A percentile compares a stretch with the other conserved stretches of the same genome.
Evolutionary conservation across 2,329 filamentous ascomycete species (phyloP).

Genomic region (Allantophomopsis lycopodina): DNA sequence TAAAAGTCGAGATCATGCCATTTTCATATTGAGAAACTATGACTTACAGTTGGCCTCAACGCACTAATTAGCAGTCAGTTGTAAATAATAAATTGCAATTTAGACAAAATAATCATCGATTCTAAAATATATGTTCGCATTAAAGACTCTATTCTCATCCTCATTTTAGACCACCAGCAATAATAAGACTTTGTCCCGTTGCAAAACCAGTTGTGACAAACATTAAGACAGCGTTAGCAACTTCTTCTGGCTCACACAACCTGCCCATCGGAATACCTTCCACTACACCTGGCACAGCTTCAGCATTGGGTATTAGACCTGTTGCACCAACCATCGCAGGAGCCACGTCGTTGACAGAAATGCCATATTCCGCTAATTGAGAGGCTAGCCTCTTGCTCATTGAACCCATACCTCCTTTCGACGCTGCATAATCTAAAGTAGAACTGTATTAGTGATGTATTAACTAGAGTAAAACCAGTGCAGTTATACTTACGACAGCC

Average conservation of each 20-base stretch:
- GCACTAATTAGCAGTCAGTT: too few species aligned
- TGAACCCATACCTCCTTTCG: slow-evolving; percentile 29
- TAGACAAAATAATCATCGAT: too few species aligned
- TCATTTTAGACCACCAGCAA: slow-evolving; percentile 22
- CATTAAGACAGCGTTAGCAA: slow-evolving; percentile 31
- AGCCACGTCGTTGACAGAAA: slow-evolving; percentile 32
- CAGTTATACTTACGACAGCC: slow-evolving; percentile 10
- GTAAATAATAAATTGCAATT: too few species aligned
- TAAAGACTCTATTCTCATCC: too few species aligned
- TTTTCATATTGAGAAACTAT: too few species aligned
- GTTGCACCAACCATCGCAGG: slow-evolving; percentile 30
- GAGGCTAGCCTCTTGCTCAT: slow-evolving; percentile 30
- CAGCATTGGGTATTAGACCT: slow-evolving; percentile 24
- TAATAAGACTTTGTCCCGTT: slow-evolving; percentile 28
- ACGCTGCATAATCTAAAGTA: slow-evolving; percentile 13
- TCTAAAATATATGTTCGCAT: too few species aligned
- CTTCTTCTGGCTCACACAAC: slow-evolving; percentile 28
- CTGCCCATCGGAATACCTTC: slow-evolving; percentile 26
- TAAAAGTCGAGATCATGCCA: too few species aligned
- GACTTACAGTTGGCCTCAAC: too few species aligned
- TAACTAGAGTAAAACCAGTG: background rate
- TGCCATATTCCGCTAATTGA: slow-evolving; percentile 25
- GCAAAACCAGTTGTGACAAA: slow-evolving; percentile 30
- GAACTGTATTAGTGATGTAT: background rate
- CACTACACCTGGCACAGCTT: slow-evolving; percentile 11